phyloP scores from a whole-genome alignment of 805 yeast species.

The Kuraishia cidri region DNA sequence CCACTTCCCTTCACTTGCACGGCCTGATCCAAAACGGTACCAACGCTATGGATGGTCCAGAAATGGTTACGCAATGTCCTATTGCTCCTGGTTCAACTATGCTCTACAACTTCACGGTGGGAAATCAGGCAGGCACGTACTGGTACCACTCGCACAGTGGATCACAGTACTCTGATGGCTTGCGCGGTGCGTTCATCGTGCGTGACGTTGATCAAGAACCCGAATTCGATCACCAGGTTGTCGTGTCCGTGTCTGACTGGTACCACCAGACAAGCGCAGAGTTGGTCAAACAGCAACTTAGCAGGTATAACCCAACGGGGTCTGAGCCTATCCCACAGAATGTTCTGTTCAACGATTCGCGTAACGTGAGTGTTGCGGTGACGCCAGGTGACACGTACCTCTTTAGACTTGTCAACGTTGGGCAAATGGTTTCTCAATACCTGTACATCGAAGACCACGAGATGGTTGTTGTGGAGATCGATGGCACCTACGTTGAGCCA shows the following conservation, averaged over 20 bases:
- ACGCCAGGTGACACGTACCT: conserved; percentile 81
- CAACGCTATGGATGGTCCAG: conserved; percentile 85
- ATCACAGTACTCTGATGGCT: conserved; percentile 92
- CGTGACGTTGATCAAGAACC: conserved; percentile 33
- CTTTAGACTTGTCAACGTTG: conserved; percentile 73
- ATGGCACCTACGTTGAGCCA: conserved; percentile 80
- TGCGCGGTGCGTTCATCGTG: conserved; percentile 72
- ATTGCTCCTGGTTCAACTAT: conserved; percentile 69
- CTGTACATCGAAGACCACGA: conserved; percentile 83
- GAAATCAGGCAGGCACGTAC: conserved; percentile 77
- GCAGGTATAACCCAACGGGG: conserved; percentile 85
- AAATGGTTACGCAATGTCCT: conserved; percentile 84
- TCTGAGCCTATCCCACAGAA: conserved; percentile 94
- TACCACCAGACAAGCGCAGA: conserved; percentile 59
- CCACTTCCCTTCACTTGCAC: conserved; percentile 86
- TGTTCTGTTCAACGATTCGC: conserved; percentile 74
- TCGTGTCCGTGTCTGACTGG: conserved; percentile 75
- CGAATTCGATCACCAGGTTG: conserved; percentile 57
- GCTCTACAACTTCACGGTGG: conserved; percentile 83
- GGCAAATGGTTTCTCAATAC: conserved; percentile 89
- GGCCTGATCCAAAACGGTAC: conserved; percentile 81
- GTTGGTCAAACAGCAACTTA: conserved; percentile 50
- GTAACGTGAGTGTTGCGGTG: conserved; percentile 67
- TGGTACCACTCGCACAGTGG: conserved; percentile 96
- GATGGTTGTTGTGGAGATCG: conserved; percentile 82